Conservation (phyloP, 2,329 filamentous ascomycete species). For the Colletotrichum lupini region DNA sequence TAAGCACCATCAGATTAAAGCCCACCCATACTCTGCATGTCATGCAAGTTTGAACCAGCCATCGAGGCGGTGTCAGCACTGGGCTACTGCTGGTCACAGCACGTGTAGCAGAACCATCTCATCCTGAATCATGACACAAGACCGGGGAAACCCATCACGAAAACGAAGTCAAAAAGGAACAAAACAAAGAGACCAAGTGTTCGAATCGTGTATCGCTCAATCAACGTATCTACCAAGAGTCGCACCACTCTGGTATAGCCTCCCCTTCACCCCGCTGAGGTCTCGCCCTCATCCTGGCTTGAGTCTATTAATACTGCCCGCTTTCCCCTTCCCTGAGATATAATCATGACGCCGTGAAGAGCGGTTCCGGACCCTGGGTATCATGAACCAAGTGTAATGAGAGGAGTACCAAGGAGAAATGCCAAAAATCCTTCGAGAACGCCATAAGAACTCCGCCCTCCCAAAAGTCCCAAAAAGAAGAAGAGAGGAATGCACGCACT, state of each 20-base stretch:
- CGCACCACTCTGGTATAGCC: background rate
- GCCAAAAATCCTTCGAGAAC: background rate
- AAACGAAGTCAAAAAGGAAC: too few relatives aligned
- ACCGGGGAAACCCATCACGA: background rate
- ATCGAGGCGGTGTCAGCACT: background rate
- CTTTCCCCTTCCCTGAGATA: background rate
- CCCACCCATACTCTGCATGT: background rate
- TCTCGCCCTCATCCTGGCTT: background rate
- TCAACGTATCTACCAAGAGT: background rate
- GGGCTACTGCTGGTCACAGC: background rate
- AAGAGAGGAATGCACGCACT: too few relatives aligned
- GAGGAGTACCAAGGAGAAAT: background rate
- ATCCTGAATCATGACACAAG: constrained; percentile 1
- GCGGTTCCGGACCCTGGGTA: constrained; percentile 10
- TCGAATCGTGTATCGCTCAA: background rate
- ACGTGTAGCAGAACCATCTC: constrained; percentile 9
- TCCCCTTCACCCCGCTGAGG: background rate
- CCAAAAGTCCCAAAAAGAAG: background rate
- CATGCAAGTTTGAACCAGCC: background rate
- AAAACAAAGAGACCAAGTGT: background rate
- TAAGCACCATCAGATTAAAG: background rate
- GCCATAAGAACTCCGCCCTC: background rate
- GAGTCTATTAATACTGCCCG: background rate
- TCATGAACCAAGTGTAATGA: constrained; percentile 6
- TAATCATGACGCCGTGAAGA: background rate